Conservation (phyloP, 805 yeast species). For the Saturnispora sanitii region DNA sequence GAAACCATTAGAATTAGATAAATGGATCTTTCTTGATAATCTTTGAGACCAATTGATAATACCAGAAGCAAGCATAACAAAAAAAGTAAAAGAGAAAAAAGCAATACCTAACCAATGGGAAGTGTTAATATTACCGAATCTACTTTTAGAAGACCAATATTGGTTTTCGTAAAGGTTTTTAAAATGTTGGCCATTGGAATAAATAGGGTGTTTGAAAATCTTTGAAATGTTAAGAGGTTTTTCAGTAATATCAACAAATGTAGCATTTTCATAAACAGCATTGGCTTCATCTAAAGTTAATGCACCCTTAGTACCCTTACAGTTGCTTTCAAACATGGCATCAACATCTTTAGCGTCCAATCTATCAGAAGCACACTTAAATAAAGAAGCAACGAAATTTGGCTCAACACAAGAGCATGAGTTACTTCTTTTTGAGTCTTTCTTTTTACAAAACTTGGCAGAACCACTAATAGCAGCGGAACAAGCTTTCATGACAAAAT, state of each 20-base stretch:
- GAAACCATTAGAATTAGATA: conserved; percentile 24
- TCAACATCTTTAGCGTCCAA: conserved; percentile 15
- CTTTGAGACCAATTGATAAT: conserved; percentile 32
- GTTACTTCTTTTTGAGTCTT: conserved; percentile 5
- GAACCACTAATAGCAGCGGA: conserved; percentile 14
- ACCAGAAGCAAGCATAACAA: conserved; percentile 33
- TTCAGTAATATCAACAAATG: conserved; percentile 23
- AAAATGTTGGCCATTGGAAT: conserved; percentile 14
- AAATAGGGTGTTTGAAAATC: conserved; percentile 30
- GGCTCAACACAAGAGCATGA: conserved; percentile 21
- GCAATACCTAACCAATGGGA: conserved; percentile 40
- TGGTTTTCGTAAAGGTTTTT: conserved; percentile 19
- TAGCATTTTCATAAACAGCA: conserved; percentile 32
- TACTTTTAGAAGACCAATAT: conserved; percentile 19
- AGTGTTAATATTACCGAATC: conserved; percentile 29
- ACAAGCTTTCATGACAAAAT: conserved; percentile 17
- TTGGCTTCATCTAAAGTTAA: conserved; percentile 28
- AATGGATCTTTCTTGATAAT: conserved; percentile 30
- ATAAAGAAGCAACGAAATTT: conserved; percentile 24
- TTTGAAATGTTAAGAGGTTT: conserved; percentile 23
- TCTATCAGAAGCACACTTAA: conserved; percentile 19
- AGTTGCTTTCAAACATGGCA: conserved; percentile 16
- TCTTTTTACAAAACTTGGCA: conserved; percentile 17
- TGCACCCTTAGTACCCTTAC: conserved; percentile 15
- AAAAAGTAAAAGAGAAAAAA: conserved; percentile 39